A percentile compares a stretch with the other conserved stretches of the same genome.
Conservation (phyloP, 2,329 filamentous ascomycete genomes). For the Aureobasidium sp. region DNA sequence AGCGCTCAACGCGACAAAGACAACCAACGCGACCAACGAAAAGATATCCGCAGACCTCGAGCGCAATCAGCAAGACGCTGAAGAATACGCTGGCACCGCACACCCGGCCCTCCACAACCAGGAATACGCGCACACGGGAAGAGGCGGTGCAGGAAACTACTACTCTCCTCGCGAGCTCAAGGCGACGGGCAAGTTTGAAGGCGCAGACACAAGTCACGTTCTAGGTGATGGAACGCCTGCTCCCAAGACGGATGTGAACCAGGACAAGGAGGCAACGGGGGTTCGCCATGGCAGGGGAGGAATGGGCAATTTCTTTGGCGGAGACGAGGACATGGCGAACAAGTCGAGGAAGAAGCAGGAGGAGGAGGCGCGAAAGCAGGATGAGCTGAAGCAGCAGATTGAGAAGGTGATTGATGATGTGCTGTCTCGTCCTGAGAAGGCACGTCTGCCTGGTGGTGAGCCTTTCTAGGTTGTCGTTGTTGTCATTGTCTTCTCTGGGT, state of each 20-base stretch:
- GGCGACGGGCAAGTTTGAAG: constrained; percentile 33
- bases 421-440: constrained; percentile 35
- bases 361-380: constrained; percentile 23
- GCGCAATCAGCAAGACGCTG: constrained; percentile 27
- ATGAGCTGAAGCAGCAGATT: constrained; percentile 29
- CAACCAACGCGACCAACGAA: constrained; percentile 18
- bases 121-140: constrained; percentile 39
- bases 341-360: constrained; percentile 24
- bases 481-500: neutral
- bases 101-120: constrained; percentile 22
- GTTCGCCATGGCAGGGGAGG: constrained; percentile 35
- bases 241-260: neutral
- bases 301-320: constrained; percentile 41
- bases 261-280: neutral
- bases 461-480: constrained; percentile 17
- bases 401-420: constrained; percentile 36
- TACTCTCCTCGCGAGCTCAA: constrained; percentile 37
- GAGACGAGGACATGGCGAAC: constrained; percentile 27
- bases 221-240: constrained; percentile 19
- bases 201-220: constrained; percentile 20
- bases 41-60: constrained; percentile 34
- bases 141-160: constrained; percentile 43
- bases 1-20: constrained; percentile 14
- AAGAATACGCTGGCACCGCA: constrained; percentile 19
- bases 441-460: constrained; percentile 30